These are phyloP conservation scores for Cercophora scortea DNA, from an alignment of 495 filamentous ascomycete species.

Conservation along the genomic window DNA sequence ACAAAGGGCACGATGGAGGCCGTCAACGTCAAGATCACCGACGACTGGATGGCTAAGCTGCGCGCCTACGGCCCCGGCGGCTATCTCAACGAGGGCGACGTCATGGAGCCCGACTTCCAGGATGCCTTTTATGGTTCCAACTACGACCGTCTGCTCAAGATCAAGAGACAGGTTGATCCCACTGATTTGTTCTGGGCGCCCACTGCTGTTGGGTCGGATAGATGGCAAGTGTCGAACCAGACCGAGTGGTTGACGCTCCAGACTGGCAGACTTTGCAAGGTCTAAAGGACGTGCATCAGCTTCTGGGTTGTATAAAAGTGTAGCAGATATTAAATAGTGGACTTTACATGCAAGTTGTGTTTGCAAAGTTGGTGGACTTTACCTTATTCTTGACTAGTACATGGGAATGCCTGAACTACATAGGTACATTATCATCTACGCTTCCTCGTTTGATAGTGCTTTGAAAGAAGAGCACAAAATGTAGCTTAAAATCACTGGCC, in stretches of 20 bases:
- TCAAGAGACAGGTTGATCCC: constrained; percentile 48
- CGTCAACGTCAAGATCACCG: constrained; percentile 40
- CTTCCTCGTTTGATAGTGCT: no score
- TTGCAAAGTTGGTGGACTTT: no score
- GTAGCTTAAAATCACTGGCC: no score
- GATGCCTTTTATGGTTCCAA: constrained; percentile 51
- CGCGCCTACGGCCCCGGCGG: constrained; percentile 31
- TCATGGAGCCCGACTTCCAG: constrained; percentile 57
- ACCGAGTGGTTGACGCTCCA: constrained; percentile 12
- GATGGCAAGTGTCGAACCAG: constrained; percentile 23
- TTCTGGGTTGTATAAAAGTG: no score
- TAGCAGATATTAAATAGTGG: no score
- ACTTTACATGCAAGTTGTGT: no score
- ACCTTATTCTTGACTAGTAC: no score
- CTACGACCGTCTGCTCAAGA: constrained; percentile 33
- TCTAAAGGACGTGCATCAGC: background rate
- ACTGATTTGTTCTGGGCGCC: constrained; percentile 46
- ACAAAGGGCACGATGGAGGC: constrained; percentile 28
- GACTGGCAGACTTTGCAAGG: constrained; percentile 18
- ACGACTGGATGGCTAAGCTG: constrained; percentile 39
- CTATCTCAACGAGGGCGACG: constrained; percentile 46
- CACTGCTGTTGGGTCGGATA: constrained; percentile 47
- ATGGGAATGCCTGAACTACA: no score
- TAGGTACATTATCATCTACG: no score
- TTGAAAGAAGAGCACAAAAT: no score